A percentile compares a stretch with the other conserved stretches of the same genome.
These are phyloP conservation scores for Pichia gijzeniarum DNA, from an alignment of 805 yeast genomes.

Conservation along the genomic window DNA sequence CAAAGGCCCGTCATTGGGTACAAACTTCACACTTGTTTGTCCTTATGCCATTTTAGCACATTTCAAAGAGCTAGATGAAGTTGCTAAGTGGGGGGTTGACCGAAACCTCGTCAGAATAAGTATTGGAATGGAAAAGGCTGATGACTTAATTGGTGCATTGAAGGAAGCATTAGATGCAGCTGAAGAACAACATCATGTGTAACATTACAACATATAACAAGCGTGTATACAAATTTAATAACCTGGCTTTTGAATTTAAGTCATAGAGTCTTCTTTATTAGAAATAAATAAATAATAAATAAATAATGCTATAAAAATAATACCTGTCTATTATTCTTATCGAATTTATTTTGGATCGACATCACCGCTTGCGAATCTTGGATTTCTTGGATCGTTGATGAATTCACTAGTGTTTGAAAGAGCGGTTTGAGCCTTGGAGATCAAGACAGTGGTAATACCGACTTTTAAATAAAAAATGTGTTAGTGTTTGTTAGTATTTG, in stretches of 20 bases:
- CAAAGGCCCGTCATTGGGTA: constrained; percentile 89
- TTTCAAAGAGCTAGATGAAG: constrained; percentile 71
- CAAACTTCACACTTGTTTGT: constrained; percentile 82
- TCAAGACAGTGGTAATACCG: constrained; percentile 60
- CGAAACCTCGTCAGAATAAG: constrained; percentile 71
- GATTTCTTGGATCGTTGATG: constrained; percentile 94
- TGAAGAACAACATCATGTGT: constrained; percentile 29
- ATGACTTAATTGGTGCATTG: constrained; percentile 46
- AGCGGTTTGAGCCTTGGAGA: constrained; percentile 62
- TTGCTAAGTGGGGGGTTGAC: constrained; percentile 79
- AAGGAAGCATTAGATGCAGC: constrained; percentile 46
- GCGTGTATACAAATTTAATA: neutral
- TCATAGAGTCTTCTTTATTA: constrained; percentile 6
- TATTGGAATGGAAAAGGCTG: constrained; percentile 74
- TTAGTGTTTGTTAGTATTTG: neutral
- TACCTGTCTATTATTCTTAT: neutral
- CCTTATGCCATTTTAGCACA: constrained; percentile 89
- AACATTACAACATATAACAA: neutral
- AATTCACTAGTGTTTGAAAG: constrained; percentile 71
- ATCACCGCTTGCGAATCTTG: constrained; percentile 56
- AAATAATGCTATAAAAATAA: neutral
- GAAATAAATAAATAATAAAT: constrained; percentile 5
- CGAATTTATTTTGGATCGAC: constrained; percentile 26
- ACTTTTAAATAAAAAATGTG: constrained; percentile 16
- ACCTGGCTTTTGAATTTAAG: neutral